Evolutionary conservation across 2,329 filamentous ascomycete species (phyloP).

Genomic region (Canariomyces notabilis): DNA sequence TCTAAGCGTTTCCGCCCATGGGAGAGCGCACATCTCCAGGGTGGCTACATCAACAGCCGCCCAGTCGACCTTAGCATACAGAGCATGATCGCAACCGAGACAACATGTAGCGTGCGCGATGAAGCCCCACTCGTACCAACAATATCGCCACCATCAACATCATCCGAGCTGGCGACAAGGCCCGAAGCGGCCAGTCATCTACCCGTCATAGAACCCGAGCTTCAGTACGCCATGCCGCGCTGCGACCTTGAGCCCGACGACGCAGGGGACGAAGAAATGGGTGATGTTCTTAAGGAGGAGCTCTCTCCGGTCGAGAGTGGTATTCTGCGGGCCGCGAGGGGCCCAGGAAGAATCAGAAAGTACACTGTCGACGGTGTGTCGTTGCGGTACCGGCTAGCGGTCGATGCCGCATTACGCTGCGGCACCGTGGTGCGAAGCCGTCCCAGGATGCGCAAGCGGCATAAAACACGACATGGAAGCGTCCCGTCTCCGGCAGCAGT

Average conservation of each 20-base stretch:
- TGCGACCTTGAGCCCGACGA: conserved; percentile 23
- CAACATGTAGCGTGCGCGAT: conserved; percentile 19
- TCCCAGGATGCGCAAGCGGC: conserved; percentile 33
- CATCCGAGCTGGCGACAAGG: neutral
- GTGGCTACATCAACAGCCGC: conserved; percentile 1
- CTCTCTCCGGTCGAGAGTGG: conserved; percentile 16
- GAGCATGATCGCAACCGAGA: conserved; percentile 16
- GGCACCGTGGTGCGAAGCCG: conserved; percentile 30
- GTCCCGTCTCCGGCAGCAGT: conserved; percentile 14
- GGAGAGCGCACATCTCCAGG: conserved; percentile 1
- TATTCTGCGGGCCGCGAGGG: conserved; percentile 21
- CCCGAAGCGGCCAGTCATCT: neutral
- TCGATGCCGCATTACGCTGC: conserved; percentile 30
- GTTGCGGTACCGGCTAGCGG: conserved; percentile 27
- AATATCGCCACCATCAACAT: conserved; percentile 1
- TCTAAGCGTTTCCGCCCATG: conserved; percentile 1
- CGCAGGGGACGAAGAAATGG: conserved; percentile 8
- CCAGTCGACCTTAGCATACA: conserved; percentile 12
- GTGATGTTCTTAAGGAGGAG: conserved; percentile 12
- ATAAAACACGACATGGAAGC: conserved; percentile 19
- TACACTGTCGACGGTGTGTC: conserved; percentile 19
- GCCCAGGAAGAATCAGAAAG: conserved; percentile 24
- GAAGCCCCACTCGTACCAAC: conserved; percentile 3
- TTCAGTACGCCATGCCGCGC: conserved; percentile 13
- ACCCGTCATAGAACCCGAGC: conserved; percentile 14